Conservation (phyloP, 768 basidiomycete species). For the Hirschioporus abietinus region DNA sequence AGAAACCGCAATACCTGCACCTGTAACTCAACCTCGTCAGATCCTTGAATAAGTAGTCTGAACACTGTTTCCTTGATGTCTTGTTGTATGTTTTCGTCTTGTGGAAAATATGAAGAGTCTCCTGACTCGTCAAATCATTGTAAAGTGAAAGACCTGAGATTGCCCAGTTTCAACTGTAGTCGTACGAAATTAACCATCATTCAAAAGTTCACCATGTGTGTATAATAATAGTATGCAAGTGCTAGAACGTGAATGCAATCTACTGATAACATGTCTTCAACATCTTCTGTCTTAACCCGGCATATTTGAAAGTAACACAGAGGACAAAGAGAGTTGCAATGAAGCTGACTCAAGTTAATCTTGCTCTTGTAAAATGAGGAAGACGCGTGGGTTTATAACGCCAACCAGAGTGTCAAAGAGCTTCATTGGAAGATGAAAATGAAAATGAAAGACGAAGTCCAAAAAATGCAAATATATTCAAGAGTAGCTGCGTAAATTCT, state of each 20-base stretch:
- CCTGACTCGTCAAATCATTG: too few relatives aligned
- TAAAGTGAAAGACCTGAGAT: too few relatives aligned
- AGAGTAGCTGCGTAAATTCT: too few relatives aligned
- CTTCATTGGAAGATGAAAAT: conserved; percentile 23
- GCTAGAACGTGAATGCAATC: too few relatives aligned
- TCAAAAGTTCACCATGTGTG: too few relatives aligned
- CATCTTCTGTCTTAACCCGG: not conserved
- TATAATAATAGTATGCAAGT: not conserved
- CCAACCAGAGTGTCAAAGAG: conserved; percentile 98
- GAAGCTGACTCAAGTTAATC: conserved; percentile 24
- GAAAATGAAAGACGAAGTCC: not conserved
- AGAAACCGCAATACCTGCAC: not conserved
- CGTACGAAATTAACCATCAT: too few relatives aligned
- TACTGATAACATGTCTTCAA: not conserved
- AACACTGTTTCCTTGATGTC: not conserved
- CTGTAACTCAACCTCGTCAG: not conserved
- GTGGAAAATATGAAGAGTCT: too few relatives aligned
- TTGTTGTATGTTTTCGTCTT: not conserved
- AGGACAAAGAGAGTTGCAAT: not conserved
- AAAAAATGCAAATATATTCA: not conserved
- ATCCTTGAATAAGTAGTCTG: not conserved
- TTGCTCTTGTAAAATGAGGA: conserved; percentile 98
- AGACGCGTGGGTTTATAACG: conserved; percentile 65
- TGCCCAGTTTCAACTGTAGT: too few relatives aligned
- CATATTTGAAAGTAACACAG: not conserved